A percentile compares a stretch with the other conserved stretches of the same genome.
Evolutionary conservation across 2,329 filamentous ascomycete species (phyloP).

Genomic region (Beauveria caledonica): DNA sequence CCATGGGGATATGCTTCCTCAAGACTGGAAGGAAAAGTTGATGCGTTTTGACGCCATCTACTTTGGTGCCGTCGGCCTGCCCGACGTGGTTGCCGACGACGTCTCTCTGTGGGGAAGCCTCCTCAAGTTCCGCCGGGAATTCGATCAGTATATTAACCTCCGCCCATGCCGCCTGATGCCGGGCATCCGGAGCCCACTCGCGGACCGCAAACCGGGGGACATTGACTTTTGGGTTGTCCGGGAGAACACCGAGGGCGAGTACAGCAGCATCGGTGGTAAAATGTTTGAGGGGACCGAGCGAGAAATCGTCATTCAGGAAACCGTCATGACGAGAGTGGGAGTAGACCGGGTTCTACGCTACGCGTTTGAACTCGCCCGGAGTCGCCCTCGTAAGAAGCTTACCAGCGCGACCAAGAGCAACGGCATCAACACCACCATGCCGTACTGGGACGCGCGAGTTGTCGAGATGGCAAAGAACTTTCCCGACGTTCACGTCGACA

Average conservation of each 20-base stretch:
- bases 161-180: constrained; percentile 55
- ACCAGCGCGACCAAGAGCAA: constrained; percentile 62
- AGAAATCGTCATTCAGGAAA: constrained; percentile 53
- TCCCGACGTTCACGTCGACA: constrained; percentile 51
- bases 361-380: constrained; percentile 54
- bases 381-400: constrained; percentile 48
- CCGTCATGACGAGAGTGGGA: constrained; percentile 53
- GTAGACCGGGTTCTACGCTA: constrained; percentile 56
- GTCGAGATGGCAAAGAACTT: constrained; percentile 45
- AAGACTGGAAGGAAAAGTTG: constrained; percentile 43
- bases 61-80: constrained; percentile 57
- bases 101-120: constrained; percentile 60
- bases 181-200: constrained; percentile 50
- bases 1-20: constrained; percentile 34
- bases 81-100: constrained; percentile 51
- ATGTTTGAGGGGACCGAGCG: constrained; percentile 51
- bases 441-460: constrained; percentile 58
- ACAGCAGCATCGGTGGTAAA: constrained; percentile 55
- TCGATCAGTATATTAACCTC: constrained; percentile 63
- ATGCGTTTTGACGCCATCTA: constrained; percentile 56
- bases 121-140: constrained; percentile 56
- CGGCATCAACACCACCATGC: constrained; percentile 59
- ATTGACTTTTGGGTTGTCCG: constrained; percentile 60
- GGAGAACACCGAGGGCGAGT: constrained; percentile 62
- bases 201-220: constrained; percentile 44